These are phyloP conservation scores for Globisporangium sylvaticum DNA, from an alignment of 352 stramenopile species.

Conservation along the genomic window DNA sequence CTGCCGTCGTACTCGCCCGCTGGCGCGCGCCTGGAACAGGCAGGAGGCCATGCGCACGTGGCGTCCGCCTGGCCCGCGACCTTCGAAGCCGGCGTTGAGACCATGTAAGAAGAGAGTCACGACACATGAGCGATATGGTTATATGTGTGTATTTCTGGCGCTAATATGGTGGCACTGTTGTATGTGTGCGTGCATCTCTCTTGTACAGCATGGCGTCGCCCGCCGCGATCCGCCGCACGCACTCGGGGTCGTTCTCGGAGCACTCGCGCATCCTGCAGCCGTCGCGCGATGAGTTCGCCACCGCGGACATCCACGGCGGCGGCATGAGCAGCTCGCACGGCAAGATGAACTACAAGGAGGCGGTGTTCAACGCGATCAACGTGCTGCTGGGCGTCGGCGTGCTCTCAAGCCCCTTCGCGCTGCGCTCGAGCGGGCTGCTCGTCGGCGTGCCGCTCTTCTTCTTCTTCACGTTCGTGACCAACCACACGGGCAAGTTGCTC, in stretches of 20 bases:
- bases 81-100: conserved; percentile 66
- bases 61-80: conserved; percentile 61
- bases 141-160: background rate
- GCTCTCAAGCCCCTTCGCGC: conserved; percentile 78
- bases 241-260: conserved; percentile 43
- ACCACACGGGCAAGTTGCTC: conserved; percentile 82
- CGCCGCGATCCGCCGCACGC: conserved; percentile 27
- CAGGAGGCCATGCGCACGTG: conserved; percentile 20
- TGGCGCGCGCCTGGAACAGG: conserved; percentile 30
- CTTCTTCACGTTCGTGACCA: conserved; percentile 83
- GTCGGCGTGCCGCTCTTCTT: conserved; percentile 73
- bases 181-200: background rate
- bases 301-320: conserved; percentile 7
- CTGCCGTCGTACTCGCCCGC: conserved; percentile 67
- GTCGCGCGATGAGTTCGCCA: background rate
- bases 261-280: conserved; percentile 34
- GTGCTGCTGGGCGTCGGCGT: conserved; percentile 82
- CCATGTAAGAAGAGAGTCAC: conserved; percentile 23
- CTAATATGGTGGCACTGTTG: background rate
- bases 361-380: conserved; percentile 85
- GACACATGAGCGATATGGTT: background rate
- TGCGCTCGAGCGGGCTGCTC: conserved; percentile 72
- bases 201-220: conserved; percentile 53
- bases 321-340: conserved; percentile 20
- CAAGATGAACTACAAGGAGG: conserved; percentile 68